Conservation (phyloP, 495 filamentous ascomycete genomes). For the Aspergillus nidulans region DNA sequence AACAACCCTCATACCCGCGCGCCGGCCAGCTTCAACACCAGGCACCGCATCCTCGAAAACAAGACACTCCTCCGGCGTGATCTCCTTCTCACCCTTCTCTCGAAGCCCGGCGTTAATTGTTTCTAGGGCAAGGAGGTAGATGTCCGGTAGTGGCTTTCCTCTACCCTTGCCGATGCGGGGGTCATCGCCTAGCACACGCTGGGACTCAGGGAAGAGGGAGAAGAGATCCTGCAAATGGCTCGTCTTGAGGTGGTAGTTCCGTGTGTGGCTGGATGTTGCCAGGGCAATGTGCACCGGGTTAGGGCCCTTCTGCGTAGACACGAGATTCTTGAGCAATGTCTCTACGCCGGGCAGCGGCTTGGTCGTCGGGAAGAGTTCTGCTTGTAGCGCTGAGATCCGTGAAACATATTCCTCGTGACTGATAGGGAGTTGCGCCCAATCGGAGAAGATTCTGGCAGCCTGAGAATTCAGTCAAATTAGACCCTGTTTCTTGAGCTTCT, state of each 20-base stretch:
- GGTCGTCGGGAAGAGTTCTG: slow-evolving; percentile 64
- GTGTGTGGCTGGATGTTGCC: slow-evolving; percentile 69
- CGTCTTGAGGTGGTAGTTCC: slow-evolving; percentile 79
- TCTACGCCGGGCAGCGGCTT: slow-evolving; percentile 75
- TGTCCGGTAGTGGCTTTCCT: slow-evolving; percentile 93
- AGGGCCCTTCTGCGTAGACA: slow-evolving; percentile 35
- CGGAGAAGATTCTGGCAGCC: slow-evolving; percentile 55
- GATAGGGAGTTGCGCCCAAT: slow-evolving; percentile 89
- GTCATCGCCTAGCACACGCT: slow-evolving; percentile 84
- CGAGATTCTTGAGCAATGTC: slow-evolving; percentile 55
- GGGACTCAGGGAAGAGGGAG: slow-evolving; percentile 58
- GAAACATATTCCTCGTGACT: slow-evolving; percentile 55
- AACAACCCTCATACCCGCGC: slow-evolving; percentile 91
- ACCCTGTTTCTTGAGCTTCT: too few relatives aligned
- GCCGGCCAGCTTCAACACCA: slow-evolving; percentile 83
- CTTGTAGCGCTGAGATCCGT: slow-evolving; percentile 58
- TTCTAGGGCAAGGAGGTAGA: slow-evolving; percentile 82
- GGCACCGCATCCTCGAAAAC: slow-evolving; percentile 96
- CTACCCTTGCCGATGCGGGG: slow-evolving; percentile 68
- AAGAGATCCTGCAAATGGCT: slow-evolving; percentile 70
- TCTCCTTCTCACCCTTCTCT: slow-evolving; percentile 55
- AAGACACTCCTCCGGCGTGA: slow-evolving; percentile 81
- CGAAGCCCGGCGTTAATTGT: slow-evolving; percentile 72
- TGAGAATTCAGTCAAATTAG: too few relatives aligned
- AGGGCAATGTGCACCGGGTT: slow-evolving; percentile 73